Conservation (phyloP, 305 asterid species). For the Fraxinus dipetala region DNA sequence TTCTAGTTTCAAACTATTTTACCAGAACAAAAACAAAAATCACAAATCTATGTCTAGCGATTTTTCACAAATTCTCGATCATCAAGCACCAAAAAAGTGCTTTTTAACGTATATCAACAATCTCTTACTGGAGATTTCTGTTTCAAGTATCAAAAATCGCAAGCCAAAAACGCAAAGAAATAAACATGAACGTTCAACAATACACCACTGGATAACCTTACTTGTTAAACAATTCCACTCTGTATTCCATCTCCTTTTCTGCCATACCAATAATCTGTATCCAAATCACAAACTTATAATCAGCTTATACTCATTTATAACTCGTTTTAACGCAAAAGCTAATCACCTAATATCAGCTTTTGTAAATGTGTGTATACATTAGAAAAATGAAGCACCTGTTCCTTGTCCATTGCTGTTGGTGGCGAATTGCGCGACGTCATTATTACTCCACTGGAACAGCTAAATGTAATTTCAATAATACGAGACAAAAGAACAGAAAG, state of each 20-base stretch:
- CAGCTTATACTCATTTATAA: background rate
- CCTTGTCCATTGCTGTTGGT: background rate
- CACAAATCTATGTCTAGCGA: background rate
- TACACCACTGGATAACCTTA: slow-evolving; percentile 22
- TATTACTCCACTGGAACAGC: background rate
- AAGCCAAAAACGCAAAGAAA: background rate
- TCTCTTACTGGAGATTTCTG: background rate
- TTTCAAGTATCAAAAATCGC: background rate
- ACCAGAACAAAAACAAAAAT: background rate
- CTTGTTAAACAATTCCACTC: slow-evolving; percentile 52
- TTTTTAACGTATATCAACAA: background rate
- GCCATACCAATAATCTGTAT: slow-evolving; percentile 41
- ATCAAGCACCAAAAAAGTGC: background rate
- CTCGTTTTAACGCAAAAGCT: background rate
- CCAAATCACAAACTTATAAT: background rate
- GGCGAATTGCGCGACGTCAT: background rate
- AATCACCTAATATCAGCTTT: background rate
- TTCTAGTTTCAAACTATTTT: background rate
- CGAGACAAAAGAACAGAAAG: background rate
- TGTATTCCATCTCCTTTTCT: slow-evolving; percentile 52
- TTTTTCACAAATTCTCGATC: background rate
- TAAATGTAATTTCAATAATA: background rate
- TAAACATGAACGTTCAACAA: background rate
- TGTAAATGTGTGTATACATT: background rate
- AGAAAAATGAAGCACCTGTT: background rate